Evolutionary conservation across 371 early-diverging fungal genomes (phyloP), one percentile per base, ranked within the genome.

Genomic region (Conidiobolus coronatus): DNA sequence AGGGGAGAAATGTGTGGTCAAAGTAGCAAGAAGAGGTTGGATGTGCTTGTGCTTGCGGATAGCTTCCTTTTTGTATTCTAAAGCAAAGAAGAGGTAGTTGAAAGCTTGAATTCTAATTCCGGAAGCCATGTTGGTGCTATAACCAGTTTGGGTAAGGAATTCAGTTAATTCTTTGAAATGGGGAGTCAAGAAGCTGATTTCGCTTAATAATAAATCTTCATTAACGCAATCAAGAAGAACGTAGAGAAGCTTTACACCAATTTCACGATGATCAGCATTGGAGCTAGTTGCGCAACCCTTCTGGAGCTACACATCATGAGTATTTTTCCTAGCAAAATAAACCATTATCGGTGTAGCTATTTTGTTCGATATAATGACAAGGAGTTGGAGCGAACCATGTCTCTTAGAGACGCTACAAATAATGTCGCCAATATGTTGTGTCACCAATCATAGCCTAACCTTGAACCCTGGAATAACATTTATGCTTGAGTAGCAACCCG

Each of bases 11-110:
- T 78, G 74, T 40, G 75, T 76, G 11, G 84, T 74, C 35, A 91
- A 52, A n/a, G 78, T 66, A 50, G 76, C 79, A 49, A 84, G 63
- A 50, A 88, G 70, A 21, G 70, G 73, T 29, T 69, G 63, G 19
- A 87, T 71, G 0, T 87, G 65, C 51, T 83, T 79, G 42, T 79
- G 68, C 50, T 77, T 83, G 55, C 74, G 73, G 53, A 90, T 68
- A 55, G 77, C 80, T 43, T 72, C 74, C 53, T 79, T 78, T 53
- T 84, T 82, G 55, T 83, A 81, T 20, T 74, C 70, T 40, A 79
- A 67, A 40, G 79, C 72, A 81, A 79, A 83, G 68, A 81, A 75
- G 42, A 90, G 56, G 66, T 86, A 82, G 45, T 81, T 79, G 33
- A 89, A 63, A 0, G 84, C 81, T 65, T 79, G 71, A 24, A 81